Evolutionary conservation across 1,284 basidiomycete genomes (phyloP), one percentile per base, ranked within the genome.

Genomic region (Trametes hirsuta): DNA sequence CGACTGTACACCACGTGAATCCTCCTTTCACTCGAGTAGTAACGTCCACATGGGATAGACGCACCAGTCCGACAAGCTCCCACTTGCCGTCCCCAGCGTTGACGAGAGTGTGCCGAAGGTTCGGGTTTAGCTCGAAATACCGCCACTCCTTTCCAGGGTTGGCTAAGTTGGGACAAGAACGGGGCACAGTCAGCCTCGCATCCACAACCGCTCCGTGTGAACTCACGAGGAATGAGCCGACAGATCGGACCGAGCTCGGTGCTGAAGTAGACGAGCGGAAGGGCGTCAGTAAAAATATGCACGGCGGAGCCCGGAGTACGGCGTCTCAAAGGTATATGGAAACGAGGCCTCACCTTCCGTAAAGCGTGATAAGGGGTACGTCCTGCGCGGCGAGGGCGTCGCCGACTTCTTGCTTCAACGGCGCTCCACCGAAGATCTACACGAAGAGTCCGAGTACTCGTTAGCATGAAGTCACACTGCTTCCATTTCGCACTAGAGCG

Each of bases 341-440:
- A 8, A 30, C 30, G 30, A 3, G 15, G 8, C 41, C 64, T 48
- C 47, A 74, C 72, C 61, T 49, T 39, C 72, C 72, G 41, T 71
- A 74, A 1, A 65, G 30, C 4, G 57, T 30, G 35, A 54, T 63
- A 1, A 74, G 46, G 2, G 42, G 48, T 15, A 75, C 67, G 12
- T 71, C 72, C 25, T 68, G 49, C 2, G 54, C 40, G 5, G 62
- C 62, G 22, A 75, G 60, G 3, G 50, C 46, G 36, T 74, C 69
- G 9, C 72, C 74, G 14, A 67, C 63, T 8, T 59, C 58, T 45
- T 71, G 64, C 14, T 68, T 66, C 6, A 75, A 60, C 4, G 73
- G 71, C 0, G 69, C 72, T 5, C 73, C 72, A 4, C 69, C 72
- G 47, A 67, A 75, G 10, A 72, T 56, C 73, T 74, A 37, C 24